A percentile compares a stretch with the other conserved stretches of the same genome.
phyloP scores from a whole-genome alignment of 805 yeast species.

The Metschnikowia similis region DNA sequence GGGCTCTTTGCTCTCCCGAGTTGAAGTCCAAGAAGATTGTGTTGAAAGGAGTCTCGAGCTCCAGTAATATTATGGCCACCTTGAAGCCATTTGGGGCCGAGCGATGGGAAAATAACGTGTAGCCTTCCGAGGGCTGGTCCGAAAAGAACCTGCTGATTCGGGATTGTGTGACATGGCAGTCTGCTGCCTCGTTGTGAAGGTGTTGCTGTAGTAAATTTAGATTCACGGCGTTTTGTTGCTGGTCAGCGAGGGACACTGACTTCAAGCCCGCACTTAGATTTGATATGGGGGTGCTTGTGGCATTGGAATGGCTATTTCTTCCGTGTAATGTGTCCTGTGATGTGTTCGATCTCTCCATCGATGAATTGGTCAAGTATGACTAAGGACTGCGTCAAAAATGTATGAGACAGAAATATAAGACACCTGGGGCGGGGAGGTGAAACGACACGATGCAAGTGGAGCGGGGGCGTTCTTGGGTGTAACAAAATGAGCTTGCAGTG shows the following conservation, averaged over 20 bases:
- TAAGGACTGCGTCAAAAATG: neutral
- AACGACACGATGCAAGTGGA: neutral
- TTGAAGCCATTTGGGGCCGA: slow-evolving; percentile 96
- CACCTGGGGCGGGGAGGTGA: neutral
- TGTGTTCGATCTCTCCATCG: neutral
- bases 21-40: slow-evolving; percentile 85
- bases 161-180: slow-evolving; percentile 39
- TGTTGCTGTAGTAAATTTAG: slow-evolving; percentile 42
- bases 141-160: slow-evolving; percentile 69
- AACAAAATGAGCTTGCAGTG: neutral
- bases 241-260: slow-evolving; percentile 39
- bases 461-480: neutral
- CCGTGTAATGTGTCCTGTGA: slow-evolving; percentile 3
- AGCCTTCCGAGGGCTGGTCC: slow-evolving; percentile 77
- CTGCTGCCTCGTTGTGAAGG: slow-evolving; percentile 39
- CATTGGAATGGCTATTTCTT: slow-evolving; percentile 1
- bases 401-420: neutral
- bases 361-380: neutral
- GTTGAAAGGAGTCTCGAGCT: slow-evolving; percentile 71
- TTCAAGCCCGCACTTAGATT: slow-evolving; percentile 45
- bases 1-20: slow-evolving; percentile 86
- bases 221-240: slow-evolving; percentile 40
- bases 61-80: slow-evolving; percentile 85
- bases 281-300: slow-evolving; percentile 30
- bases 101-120: slow-evolving; percentile 74